Evolutionary conservation across 1,139 yeast genomes (phyloP).

Genomic region (Geotrichum phurueaensis): DNA sequence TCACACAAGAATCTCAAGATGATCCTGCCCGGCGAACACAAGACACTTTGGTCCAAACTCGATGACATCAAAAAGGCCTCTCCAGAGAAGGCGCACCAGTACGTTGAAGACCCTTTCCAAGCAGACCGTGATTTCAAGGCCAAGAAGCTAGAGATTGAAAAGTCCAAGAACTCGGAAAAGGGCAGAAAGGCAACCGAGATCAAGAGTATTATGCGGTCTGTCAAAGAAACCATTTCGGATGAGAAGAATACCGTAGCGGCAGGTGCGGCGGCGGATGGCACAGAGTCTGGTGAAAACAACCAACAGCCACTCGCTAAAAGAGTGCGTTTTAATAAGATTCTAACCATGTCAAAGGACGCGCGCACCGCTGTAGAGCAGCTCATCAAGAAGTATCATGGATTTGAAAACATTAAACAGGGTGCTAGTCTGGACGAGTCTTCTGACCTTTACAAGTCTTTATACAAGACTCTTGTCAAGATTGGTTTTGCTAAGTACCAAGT

Average conservation of each 20-base stretch:
- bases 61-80: slow-evolving; percentile 44
- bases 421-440: slow-evolving; percentile 3
- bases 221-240: slow-evolving; percentile 17
- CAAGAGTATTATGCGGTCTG: slow-evolving; percentile 18
- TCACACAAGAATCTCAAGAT: slow-evolving; percentile 77
- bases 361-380: slow-evolving; percentile 31
- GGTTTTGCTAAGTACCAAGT: slow-evolving; percentile 72
- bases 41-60: slow-evolving; percentile 68
- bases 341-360: slow-evolving; percentile 33
- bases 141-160: slow-evolving; percentile 21
- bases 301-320: slow-evolving; percentile 9
- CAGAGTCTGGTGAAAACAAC: slow-evolving; percentile 7
- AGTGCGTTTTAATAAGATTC: slow-evolving; percentile 28
- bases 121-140: slow-evolving; percentile 47
- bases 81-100: slow-evolving; percentile 30
- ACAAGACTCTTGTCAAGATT: slow-evolving; percentile 37
- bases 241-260: neutral
- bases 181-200: slow-evolving; percentile 19
- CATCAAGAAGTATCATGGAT: slow-evolving; percentile 32
- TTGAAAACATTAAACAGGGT: slow-evolving; percentile 13
- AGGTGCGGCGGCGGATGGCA: slow-evolving; percentile 9
- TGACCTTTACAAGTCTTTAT: slow-evolving; percentile 6
- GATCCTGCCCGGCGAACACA: slow-evolving; percentile 80
- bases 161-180: slow-evolving; percentile 16
- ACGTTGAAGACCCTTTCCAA: slow-evolving; percentile 66